Percentiles rank a stretch among this genome's conserved stretches.
Conservation (phyloP, 2,329 filamentous ascomycete genomes). For the Ophiostoma ulmi region DNA sequence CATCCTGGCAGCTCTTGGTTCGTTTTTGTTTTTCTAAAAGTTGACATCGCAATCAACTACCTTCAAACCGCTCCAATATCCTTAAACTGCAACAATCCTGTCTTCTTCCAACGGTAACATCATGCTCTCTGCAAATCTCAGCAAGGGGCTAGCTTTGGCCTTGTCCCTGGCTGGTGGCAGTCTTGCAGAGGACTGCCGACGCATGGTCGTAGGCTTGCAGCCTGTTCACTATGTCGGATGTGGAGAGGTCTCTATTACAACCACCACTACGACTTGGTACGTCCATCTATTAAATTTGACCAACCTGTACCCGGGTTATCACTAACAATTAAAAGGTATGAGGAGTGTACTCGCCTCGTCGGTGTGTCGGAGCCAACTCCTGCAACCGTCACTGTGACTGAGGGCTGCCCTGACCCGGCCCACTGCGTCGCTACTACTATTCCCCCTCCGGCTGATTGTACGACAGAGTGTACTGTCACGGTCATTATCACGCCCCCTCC, state of each 20-base stretch:
- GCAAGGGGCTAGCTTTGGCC: not conserved
- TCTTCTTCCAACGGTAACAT: not conserved
- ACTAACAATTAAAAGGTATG: not conserved
- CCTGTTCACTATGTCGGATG: not conserved
- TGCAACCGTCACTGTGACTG: not conserved
- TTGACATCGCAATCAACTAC: not conserved
- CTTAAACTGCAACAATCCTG: not conserved
- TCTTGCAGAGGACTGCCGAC: not conserved
- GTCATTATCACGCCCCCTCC: not conserved
- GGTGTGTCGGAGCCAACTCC: not conserved
- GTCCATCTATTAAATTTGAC: not conserved
- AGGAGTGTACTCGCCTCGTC: not conserved
- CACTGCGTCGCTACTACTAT: not conserved
- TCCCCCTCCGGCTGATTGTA: not conserved
- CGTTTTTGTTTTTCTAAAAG: not conserved
- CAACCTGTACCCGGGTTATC: not conserved
- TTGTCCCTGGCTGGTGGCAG: not conserved
- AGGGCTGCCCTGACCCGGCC: not conserved
- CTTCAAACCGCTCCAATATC: not conserved
- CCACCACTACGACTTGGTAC: not conserved
- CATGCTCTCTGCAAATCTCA: not conserved
- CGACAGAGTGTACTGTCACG: not conserved
- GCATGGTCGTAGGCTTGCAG: not conserved
- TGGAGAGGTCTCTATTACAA: not conserved
- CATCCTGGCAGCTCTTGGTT: not conserved